Evolutionary conservation across 164 flowering plant species (phyloP).

Genomic region (Sedum album): DNA sequence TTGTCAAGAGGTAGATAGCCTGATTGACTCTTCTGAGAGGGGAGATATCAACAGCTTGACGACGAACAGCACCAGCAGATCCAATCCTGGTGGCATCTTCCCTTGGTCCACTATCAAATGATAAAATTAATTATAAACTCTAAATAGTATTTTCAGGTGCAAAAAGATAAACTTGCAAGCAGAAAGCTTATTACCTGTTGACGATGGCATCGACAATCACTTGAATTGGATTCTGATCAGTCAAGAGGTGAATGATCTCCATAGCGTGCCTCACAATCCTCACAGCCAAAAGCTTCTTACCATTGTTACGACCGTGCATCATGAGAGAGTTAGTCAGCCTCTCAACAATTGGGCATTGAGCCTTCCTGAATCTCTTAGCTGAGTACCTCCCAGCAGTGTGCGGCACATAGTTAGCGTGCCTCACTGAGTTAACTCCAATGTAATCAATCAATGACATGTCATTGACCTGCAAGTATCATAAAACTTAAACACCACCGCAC

Average conservation of each 20-base stretch:
- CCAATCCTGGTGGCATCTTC: too few relatives aligned
- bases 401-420: not conserved
- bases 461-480: not conserved
- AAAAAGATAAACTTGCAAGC: not conserved
- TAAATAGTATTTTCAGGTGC: not conserved
- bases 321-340: not conserved
- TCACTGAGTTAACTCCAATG: not conserved
- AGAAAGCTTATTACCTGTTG: not conserved
- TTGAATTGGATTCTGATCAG: not conserved
- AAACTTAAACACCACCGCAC: too few relatives aligned
- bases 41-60: not conserved
- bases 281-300: not conserved
- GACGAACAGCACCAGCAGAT: not conserved
- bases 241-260: not conserved
- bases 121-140: too few relatives aligned
- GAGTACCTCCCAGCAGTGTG: not conserved
- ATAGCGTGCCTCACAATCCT: not conserved
- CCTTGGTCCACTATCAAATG: not conserved
- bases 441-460: not conserved
- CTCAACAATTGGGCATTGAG: not conserved
- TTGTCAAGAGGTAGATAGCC: not conserved
- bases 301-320: not conserved
- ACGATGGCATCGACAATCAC: not conserved
- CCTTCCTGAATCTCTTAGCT: not conserved
- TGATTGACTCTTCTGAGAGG: not conserved